Evolutionary conservation across 2,329 filamentous ascomycete species (phyloP), one percentile per base, ranked within the genome.

Genomic region (Curvularia sp.): DNA sequence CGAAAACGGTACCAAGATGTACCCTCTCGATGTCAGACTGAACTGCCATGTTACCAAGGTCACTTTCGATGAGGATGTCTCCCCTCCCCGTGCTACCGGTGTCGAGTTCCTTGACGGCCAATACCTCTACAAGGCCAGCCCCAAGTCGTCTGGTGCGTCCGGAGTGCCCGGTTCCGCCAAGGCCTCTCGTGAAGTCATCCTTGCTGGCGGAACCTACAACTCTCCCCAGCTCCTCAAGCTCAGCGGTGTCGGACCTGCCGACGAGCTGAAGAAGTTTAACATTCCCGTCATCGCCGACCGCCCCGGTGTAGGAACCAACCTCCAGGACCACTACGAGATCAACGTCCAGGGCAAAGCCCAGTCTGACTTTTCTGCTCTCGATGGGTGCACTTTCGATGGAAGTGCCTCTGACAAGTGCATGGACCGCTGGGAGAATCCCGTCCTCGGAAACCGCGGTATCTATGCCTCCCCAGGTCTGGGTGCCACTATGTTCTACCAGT

Each of bases 41-140:
- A 89, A 89, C 76, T 86, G 83, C 34, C 78, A 90, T 47, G 90
- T 86, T 60, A 88, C 89, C 51, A 88, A 87, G 73, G 77, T 92
- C 73, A 79, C 80, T 36, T 89, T 88, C 64, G 87, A 89, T 36
- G 84, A 87, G 3, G 86, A 86, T 70, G 84, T 83, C 18, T 71
- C 78, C n/a, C 83, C 83, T 49, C 80, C 82, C 61, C 88, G 69
- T 28, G 79, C 79, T 1, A 77, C 73, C 23, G 79, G 79, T 56
- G 78, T 81, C 10, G 74, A 80, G 57, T 81, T 78, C 63, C 74
- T 78, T 51, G 72, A 77, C 18, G 79, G 79, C 27, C 66, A 77
- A 47, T 72, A 74, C 58, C 72, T 81, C 15, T 81, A 81, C 72
- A 71, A 72, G 53, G 79, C 79, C 12, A 75, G 75, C 63, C 78